Evolutionary conservation across 1,284 basidiomycete species (phyloP).

Genomic region (Mycena citricolor): DNA sequence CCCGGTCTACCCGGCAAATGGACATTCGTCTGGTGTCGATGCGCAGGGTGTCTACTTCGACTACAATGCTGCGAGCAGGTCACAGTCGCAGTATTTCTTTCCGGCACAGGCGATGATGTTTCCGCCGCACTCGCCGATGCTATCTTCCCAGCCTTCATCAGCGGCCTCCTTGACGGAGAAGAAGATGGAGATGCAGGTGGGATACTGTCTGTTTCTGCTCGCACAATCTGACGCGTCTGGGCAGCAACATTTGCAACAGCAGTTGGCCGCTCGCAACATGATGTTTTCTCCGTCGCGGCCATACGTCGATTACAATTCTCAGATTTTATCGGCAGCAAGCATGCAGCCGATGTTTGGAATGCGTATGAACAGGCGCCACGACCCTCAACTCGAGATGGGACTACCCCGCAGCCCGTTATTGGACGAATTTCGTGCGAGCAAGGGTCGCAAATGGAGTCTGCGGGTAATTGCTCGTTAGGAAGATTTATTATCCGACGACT

Average conservation of each 20-base stretch:
- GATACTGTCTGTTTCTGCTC: slow-evolving; percentile 14
- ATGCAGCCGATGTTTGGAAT: slow-evolving; percentile 34
- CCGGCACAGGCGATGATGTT: slow-evolving; percentile 61
- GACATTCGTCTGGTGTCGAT: too few species aligned
- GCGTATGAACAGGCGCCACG: slow-evolving; percentile 13
- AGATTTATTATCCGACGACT: slow-evolving; percentile 1
- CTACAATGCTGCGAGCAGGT: slow-evolving; percentile 47
- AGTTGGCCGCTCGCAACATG: slow-evolving; percentile 42
- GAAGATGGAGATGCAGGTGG: slow-evolving; percentile 60
- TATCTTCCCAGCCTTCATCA: slow-evolving; percentile 39
- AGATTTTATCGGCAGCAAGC: slow-evolving; percentile 36
- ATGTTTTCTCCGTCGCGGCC: slow-evolving; percentile 45
- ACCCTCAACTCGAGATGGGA: slow-evolving; percentile 11
- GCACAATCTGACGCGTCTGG: slow-evolving; percentile 14
- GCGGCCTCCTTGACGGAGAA: slow-evolving; percentile 51
- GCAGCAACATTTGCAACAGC: slow-evolving; percentile 53
- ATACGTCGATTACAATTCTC: slow-evolving; percentile 50
- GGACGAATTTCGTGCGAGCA: slow-evolving; percentile 85
- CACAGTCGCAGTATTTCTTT: slow-evolving; percentile 62
- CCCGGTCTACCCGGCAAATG: too few species aligned
- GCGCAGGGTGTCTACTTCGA: slow-evolving; percentile 64
- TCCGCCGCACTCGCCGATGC: slow-evolving; percentile 52
- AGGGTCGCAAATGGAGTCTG: slow-evolving; percentile 79
- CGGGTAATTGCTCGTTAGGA: slow-evolving; percentile 45
- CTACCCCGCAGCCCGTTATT: slow-evolving; percentile 62